A percentile compares a stretch with the other conserved stretches of the same genome.
These are phyloP conservation scores for Blastomyces silverae DNA, from an alignment of 2,329 filamentous ascomycete species.

Conservation along the genomic window DNA sequence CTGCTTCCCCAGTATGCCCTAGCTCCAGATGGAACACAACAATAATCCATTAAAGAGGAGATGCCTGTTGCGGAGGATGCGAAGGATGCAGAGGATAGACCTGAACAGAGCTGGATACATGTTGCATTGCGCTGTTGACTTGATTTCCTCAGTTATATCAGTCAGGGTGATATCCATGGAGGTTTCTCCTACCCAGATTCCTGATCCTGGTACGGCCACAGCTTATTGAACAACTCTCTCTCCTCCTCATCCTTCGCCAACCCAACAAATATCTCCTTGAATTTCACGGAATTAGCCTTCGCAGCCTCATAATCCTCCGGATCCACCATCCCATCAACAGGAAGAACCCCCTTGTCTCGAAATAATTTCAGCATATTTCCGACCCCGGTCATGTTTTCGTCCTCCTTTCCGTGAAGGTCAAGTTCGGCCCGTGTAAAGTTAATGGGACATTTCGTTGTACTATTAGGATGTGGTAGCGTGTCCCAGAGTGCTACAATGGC, in stretches of 20 bases:
- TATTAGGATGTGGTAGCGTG: conserved; percentile 18
- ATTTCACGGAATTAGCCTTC: conserved; percentile 18
- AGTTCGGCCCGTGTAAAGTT: conserved; percentile 24
- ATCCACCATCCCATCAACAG: conserved; percentile 31
- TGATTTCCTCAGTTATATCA: too few species aligned
- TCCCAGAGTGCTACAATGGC: conserved; percentile 24
- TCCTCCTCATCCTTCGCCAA: conserved; percentile 25
- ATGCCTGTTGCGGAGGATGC: too few species aligned
- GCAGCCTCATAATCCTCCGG: conserved; percentile 28
- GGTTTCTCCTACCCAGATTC: background rate
- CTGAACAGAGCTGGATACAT: too few species aligned
- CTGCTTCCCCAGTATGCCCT: too few species aligned
- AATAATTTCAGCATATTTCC: conserved; percentile 29
- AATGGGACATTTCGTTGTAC: conserved; percentile 23
- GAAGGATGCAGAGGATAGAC: too few species aligned
- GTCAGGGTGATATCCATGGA: too few species aligned
- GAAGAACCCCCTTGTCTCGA: conserved; percentile 27
- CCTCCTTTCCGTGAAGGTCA: conserved; percentile 26
- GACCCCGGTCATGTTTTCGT: conserved; percentile 30
- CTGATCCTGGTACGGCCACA: conserved; percentile 27
- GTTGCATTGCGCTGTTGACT: too few species aligned
- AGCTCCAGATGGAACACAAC: too few species aligned
- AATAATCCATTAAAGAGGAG: too few species aligned
- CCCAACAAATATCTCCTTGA: conserved; percentile 25
- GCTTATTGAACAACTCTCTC: conserved; percentile 23